Percentiles rank a stretch among this genome's conserved stretches.
phyloP scores from a whole-genome alignment of 116 monocot species.

The Papilionanthe hybrid region DNA sequence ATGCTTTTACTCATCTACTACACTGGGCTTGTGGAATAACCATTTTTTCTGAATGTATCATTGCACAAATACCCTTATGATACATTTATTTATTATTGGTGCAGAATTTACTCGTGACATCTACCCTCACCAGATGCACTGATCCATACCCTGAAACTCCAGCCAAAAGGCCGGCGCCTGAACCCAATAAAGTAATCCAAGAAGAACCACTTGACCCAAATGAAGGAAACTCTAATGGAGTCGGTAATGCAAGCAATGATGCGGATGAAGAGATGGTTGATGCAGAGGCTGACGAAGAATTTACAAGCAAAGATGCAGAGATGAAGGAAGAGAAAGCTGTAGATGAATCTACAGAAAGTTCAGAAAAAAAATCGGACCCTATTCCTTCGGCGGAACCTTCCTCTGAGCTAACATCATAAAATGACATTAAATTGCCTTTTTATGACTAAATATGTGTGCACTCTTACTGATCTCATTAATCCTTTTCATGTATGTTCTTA shows the following conservation, averaged over 20 bases:
- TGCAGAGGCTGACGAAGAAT: conserved; percentile 43
- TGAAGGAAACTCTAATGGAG: conserved; percentile 32
- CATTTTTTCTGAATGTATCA: too few species aligned
- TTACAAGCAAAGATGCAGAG: conserved; percentile 21
- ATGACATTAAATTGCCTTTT: neutral
- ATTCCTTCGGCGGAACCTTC: neutral
- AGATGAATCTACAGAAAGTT: neutral
- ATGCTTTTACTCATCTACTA: too few species aligned
- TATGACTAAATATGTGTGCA: neutral
- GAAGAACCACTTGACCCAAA: conserved; percentile 8
- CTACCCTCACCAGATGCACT: conserved; percentile 40
- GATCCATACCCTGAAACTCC: conserved; percentile 46
- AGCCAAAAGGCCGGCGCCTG: conserved; percentile 8
- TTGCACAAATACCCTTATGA: too few species aligned
- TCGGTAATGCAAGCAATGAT: conserved; percentile 21
- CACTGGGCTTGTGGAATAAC: too few species aligned
- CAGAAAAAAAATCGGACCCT: neutral
- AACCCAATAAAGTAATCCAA: conserved; percentile 2
- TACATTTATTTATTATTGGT: neutral
- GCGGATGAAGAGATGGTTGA: conserved; percentile 73
- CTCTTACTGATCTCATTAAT: neutral
- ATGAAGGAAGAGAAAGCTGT: conserved; percentile 30
- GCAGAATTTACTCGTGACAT: conserved; percentile 76
- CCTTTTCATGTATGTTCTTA: neutral
- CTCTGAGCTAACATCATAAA: neutral